Percentiles rank a stretch among this genome's conserved stretches.
Conservation (phyloP, 805 yeast species). For the Wickerhamomyces sydowiorum region DNA sequence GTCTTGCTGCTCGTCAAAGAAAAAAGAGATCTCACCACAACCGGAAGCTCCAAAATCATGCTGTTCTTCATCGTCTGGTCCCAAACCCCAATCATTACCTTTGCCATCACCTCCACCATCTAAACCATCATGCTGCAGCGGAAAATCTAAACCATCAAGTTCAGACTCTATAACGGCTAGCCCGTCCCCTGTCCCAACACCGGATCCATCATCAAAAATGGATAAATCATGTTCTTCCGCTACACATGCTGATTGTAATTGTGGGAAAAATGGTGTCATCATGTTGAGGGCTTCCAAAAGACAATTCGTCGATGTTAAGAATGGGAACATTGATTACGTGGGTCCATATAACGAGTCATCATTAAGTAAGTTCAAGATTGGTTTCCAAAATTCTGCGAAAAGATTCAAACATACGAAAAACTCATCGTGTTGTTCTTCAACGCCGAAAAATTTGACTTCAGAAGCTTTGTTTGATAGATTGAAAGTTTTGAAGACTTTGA, state of each 20-base stretch:
- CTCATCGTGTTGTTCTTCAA: constrained; percentile 5
- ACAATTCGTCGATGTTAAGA: constrained; percentile 20
- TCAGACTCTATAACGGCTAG: too few species aligned
- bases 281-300: constrained; percentile 21
- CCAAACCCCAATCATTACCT: too few species aligned
- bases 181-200: too few species aligned
- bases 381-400: not conserved
- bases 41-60: not conserved
- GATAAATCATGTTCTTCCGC: constrained; percentile 2
- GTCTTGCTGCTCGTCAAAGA: not conserved
- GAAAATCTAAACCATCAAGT: not conserved
- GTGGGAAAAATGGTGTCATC: constrained; percentile 15
- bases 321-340: constrained; percentile 20
- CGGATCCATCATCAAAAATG: not conserved
- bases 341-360: constrained; percentile 19
- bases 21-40: not conserved
- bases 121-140: too few species aligned
- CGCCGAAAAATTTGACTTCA: too few species aligned
- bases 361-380: constrained; percentile 12
- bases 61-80: constrained; percentile 6
- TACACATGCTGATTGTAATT: constrained; percentile 1
- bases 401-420: constrained; percentile 5
- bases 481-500: constrained; percentile 12
- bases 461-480: too few species aligned
- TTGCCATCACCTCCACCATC: not conserved